Evolutionary conservation across 768 basidiomycete genomes (phyloP).

Genomic region (Serpula lacrymans): DNA sequence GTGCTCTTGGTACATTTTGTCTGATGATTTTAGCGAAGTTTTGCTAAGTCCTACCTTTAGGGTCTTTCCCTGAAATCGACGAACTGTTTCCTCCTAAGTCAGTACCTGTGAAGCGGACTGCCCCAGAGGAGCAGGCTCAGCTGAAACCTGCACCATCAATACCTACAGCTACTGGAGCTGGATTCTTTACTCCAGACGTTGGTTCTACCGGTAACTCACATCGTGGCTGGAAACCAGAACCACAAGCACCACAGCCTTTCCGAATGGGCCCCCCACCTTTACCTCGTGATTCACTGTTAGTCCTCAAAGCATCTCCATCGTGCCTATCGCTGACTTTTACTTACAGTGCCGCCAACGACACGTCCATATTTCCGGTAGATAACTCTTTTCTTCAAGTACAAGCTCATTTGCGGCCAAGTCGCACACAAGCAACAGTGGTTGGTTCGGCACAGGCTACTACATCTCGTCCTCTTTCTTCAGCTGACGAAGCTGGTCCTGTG

Average conservation of each 20-base stretch:
- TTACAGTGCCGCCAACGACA: constrained; percentile 41
- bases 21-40: constrained; percentile 9
- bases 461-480: constrained; percentile 73
- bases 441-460: constrained; percentile 46
- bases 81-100: constrained; percentile 67
- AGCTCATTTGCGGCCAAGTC: constrained; percentile 19
- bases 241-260: constrained; percentile 49
- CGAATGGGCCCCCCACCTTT: constrained; percentile 50
- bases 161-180: constrained; percentile 60
- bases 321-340: constrained; percentile 5
- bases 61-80: constrained; percentile 68
- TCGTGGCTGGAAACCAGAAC: constrained; percentile 53
- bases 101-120: constrained; percentile 48
- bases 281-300: constrained; percentile 66
- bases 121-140: constrained; percentile 48
- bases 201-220: constrained; percentile 54
- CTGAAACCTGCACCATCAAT: constrained; percentile 32
- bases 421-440: constrained; percentile 37
- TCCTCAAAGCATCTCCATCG: background rate
- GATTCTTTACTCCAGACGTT: constrained; percentile 75
- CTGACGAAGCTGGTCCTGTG: constrained; percentile 77
- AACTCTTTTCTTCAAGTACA: constrained; percentile 54
- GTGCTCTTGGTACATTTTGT: constrained; percentile 59
- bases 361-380: constrained; percentile 50
- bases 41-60: constrained; percentile 34